Conservation (phyloP, 192 early-diverging fungal species). For the Powellomyces hirtus region DNA sequence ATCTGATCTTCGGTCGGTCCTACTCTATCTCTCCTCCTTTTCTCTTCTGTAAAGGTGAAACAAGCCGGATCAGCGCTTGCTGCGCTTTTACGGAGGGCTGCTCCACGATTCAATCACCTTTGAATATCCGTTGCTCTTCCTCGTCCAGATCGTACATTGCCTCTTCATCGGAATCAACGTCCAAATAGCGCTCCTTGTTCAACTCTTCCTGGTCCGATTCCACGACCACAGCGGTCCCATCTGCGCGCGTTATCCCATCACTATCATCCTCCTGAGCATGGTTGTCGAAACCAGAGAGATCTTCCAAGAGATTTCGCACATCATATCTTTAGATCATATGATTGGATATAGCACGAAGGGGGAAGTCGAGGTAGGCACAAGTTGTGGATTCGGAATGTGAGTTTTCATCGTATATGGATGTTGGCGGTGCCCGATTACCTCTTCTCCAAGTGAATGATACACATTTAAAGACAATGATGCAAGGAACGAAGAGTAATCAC, state of each 20-base stretch:
- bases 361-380: neutral
- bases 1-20: no score
- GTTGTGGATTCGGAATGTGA: neutral
- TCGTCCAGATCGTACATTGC: slow-evolving; percentile 51
- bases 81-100: no score
- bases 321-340: no score
- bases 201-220: slow-evolving; percentile 24
- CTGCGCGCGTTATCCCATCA: neutral
- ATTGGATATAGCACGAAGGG: neutral
- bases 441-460: no score
- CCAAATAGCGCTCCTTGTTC: slow-evolving; percentile 56
- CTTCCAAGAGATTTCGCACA: slow-evolving; percentile 58
- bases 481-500: no score
- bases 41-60: no score
- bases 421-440: no score
- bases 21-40: no score
- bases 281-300: slow-evolving; percentile 16
- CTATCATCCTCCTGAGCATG: neutral
- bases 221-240: neutral
- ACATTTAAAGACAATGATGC: no score
- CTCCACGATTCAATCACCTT: no score
- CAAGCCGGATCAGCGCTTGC: no score
- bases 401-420: no score
- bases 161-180: slow-evolving; percentile 63
- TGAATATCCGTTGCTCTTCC: slow-evolving; percentile 49